Evolutionary conservation across 345 rosid species (phyloP).

Genomic region (Arabidopsis arenosa): DNA sequence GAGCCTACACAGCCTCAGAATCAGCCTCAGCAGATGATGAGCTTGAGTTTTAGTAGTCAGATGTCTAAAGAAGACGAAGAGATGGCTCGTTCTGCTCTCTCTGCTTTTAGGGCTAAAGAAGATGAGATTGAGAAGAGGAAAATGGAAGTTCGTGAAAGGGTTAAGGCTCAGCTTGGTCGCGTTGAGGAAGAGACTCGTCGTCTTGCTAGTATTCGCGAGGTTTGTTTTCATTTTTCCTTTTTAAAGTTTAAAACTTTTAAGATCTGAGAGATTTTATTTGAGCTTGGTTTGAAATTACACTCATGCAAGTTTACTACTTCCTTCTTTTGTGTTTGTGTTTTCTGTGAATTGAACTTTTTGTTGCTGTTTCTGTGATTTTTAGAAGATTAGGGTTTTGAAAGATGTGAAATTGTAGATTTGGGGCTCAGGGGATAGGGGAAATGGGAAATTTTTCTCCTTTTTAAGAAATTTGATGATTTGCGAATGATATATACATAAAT

Average conservation of each 20-base stretch:
- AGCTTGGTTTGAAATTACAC: background rate
- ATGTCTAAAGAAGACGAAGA: conserved; percentile 93
- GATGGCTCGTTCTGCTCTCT: conserved; percentile 90
- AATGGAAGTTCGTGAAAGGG: conserved; percentile 82
- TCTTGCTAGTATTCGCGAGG: conserved; percentile 87
- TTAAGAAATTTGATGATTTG: background rate
- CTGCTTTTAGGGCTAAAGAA: conserved; percentile 91
- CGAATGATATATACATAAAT: background rate
- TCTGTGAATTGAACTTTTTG: background rate
- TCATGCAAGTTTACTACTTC: conserved; percentile 12
- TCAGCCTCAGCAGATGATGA: conserved; percentile 48
- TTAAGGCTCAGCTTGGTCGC: conserved; percentile 83
- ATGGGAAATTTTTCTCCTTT: background rate
- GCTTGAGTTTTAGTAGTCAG: conserved; percentile 83
- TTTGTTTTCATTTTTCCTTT: conserved; percentile 23
- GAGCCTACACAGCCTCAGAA: conserved; percentile 46
- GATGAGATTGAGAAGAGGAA: conserved; percentile 95
- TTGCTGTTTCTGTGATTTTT: background rate
- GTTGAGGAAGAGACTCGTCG: conserved; percentile 86
- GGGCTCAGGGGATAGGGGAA: conserved; percentile 9
- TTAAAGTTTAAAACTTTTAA: background rate
- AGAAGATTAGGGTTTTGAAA: conserved; percentile 27
- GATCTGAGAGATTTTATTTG: conserved; percentile 21
- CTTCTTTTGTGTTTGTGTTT: background rate
- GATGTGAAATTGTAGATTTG: conserved; percentile 26